Conservation (phyloP, 108 stramenopile genomes). For the Schizochytrium sp. region DNA sequence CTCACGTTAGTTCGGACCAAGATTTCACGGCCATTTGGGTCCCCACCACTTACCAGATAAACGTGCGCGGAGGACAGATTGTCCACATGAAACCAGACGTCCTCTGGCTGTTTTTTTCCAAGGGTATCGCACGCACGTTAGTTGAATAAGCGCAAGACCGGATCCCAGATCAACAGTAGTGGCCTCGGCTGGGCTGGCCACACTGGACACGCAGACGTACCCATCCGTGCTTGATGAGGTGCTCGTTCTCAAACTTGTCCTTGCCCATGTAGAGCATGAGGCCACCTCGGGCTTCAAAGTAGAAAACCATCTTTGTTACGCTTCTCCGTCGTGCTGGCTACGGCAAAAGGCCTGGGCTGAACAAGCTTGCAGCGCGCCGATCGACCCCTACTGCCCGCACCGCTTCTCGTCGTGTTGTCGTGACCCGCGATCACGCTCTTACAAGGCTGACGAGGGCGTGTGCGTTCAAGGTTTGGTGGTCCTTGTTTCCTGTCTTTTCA, state of each 20-base stretch:
- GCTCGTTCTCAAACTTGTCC: constrained; percentile 91
- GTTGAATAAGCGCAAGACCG: too few species aligned
- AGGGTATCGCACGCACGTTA: not conserved
- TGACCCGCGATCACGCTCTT: too few species aligned
- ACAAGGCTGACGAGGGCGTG: too few species aligned
- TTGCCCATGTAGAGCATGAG: constrained; percentile 51
- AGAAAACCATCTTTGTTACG: not conserved
- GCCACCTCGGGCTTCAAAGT: not conserved
- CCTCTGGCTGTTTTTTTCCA: constrained; percentile 37
- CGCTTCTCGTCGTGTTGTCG: too few species aligned
- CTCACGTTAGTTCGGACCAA: too few species aligned
- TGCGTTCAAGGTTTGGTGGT: too few species aligned
- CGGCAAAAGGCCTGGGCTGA: too few species aligned
- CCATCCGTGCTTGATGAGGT: constrained; percentile 88
- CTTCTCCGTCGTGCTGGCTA: too few species aligned
- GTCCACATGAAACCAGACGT: constrained; percentile 96
- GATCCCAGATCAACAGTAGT: not conserved
- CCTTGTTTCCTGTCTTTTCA: too few species aligned
- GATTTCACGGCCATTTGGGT: not conserved
- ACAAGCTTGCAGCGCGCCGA: too few species aligned
- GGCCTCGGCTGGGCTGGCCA: not conserved
- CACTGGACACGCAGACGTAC: constrained; percentile 24
- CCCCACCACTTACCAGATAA: constrained; percentile 56
- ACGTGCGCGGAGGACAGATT: constrained; percentile 92
- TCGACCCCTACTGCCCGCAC: too few species aligned